Conservation (phyloP, 352 stramenopile species). For the Poterioochromonas sp. region DNA sequence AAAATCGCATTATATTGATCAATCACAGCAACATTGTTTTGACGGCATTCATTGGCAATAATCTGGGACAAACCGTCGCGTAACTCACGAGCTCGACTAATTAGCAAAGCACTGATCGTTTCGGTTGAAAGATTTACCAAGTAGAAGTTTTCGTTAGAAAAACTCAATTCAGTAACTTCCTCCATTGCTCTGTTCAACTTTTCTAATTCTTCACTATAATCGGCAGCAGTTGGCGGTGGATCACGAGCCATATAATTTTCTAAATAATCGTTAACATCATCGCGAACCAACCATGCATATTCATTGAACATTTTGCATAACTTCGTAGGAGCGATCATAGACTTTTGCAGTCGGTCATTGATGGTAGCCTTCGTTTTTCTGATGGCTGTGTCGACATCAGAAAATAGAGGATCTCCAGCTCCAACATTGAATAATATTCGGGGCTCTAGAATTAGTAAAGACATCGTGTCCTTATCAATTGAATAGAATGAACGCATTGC, state of each 20-base stretch:
- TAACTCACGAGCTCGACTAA: constrained; percentile 53
- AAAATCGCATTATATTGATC: constrained; percentile 71
- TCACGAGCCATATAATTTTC: constrained; percentile 52
- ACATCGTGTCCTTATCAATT: constrained; percentile 79
- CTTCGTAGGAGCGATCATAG: constrained; percentile 57
- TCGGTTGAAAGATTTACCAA: constrained; percentile 12
- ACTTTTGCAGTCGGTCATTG: constrained; percentile 49
- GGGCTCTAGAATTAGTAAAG: constrained; percentile 58
- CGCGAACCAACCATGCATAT: constrained; percentile 67
- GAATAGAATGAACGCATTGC: constrained; percentile 65
- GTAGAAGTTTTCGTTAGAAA: constrained; percentile 37
- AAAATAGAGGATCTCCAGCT: constrained; percentile 36
- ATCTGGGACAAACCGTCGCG: constrained; percentile 65
- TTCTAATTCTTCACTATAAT: constrained; percentile 39
- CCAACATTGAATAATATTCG: constrained; percentile 47
- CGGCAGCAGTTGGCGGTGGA: constrained; percentile 32
- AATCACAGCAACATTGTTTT: constrained; percentile 74
- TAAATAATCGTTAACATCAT: constrained; percentile 65
- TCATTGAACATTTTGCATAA: constrained; percentile 60
- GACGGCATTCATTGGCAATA: constrained; percentile 60
- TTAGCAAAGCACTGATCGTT: not conserved
- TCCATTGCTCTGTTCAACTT: constrained; percentile 43
- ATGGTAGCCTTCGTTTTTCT: not conserved
- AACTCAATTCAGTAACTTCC: constrained; percentile 38
- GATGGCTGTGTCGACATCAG: constrained; percentile 39